Evolutionary conservation across 2,329 filamentous ascomycete genomes (phyloP).

Genomic region (Monilinia fructigena): DNA sequence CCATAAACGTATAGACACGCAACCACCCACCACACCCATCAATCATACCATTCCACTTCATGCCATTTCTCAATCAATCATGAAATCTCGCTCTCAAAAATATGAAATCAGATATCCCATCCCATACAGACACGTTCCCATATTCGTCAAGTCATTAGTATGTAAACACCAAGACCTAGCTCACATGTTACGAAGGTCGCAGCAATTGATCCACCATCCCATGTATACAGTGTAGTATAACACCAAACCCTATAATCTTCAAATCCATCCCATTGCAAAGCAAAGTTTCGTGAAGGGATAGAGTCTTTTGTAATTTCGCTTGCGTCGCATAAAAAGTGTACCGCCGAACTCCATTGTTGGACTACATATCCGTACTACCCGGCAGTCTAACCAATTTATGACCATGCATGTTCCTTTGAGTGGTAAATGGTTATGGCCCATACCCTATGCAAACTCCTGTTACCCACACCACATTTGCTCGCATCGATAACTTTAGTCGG

Average conservation of each 20-base stretch:
- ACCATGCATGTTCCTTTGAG: constrained; percentile 28
- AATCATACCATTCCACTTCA: neutral
- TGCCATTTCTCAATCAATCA: neutral
- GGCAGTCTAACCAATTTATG: constrained; percentile 37
- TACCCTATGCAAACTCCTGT: constrained; percentile 46
- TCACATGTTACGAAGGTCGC: neutral
- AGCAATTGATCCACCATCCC: neutral
- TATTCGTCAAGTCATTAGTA: neutral
- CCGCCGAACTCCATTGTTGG: neutral
- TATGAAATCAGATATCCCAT: neutral
- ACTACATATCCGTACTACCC: constrained; percentile 35
- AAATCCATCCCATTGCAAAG: neutral
- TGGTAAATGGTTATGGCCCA: constrained; percentile 39
- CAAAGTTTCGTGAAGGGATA: neutral
- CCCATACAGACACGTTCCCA: neutral
- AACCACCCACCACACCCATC: neutral
- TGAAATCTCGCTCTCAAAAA: neutral
- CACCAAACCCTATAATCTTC: neutral
- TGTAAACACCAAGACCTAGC: neutral
- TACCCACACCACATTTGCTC: constrained; percentile 45
- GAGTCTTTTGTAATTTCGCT: neutral
- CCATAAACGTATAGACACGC: neutral
- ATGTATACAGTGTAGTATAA: neutral
- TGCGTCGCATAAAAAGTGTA: neutral
- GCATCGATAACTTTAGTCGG: constrained; percentile 60